Percentiles rank a stretch among this genome's conserved stretches.
Evolutionary conservation across 805 yeast genomes (phyloP).

Genomic region (Myxozyma sirexii): DNA sequence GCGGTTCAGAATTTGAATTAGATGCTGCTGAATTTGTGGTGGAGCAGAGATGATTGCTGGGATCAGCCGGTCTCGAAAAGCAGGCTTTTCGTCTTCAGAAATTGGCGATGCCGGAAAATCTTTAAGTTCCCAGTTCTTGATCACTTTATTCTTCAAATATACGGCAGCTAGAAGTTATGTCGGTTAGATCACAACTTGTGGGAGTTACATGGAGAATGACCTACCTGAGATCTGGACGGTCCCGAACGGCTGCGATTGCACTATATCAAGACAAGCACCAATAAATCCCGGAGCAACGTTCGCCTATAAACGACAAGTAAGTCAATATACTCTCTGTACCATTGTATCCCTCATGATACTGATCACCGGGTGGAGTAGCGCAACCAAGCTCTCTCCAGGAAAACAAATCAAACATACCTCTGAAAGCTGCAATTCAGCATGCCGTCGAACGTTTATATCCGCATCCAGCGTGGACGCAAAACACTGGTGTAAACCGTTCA

Average conservation of each 20-base stretch:
- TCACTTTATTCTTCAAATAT: slow-evolving; percentile 75
- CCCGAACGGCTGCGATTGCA: slow-evolving; percentile 44
- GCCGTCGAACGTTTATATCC: slow-evolving; percentile 59
- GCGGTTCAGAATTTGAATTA: slow-evolving; percentile 51
- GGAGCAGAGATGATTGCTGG: slow-evolving; percentile 59
- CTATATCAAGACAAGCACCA: slow-evolving; percentile 79
- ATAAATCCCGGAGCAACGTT: slow-evolving; percentile 69
- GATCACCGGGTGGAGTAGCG: no score
- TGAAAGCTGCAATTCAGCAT: slow-evolving; percentile 70
- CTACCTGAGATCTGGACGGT: slow-evolving; percentile 34
- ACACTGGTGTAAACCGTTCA: slow-evolving; percentile 65
- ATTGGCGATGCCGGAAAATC: slow-evolving; percentile 47
- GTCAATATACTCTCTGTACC: background rate
- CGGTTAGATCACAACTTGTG: no score
- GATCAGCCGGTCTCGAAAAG: slow-evolving; percentile 68
- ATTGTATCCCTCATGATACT: background rate
- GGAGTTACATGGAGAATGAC: no score
- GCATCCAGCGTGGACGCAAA: slow-evolving; percentile 79
- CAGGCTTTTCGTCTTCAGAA: slow-evolving; percentile 72
- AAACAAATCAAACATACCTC: slow-evolving; percentile 32
- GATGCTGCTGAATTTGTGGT: slow-evolving; percentile 48
- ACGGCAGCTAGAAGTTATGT: slow-evolving; percentile 66
- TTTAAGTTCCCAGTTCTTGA: slow-evolving; percentile 59
- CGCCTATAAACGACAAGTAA: slow-evolving; percentile 41
- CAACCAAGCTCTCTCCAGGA: no score